phyloP scores from a whole-genome alignment of 306 rosid genomes.

The Hippophae tibetana region DNA sequence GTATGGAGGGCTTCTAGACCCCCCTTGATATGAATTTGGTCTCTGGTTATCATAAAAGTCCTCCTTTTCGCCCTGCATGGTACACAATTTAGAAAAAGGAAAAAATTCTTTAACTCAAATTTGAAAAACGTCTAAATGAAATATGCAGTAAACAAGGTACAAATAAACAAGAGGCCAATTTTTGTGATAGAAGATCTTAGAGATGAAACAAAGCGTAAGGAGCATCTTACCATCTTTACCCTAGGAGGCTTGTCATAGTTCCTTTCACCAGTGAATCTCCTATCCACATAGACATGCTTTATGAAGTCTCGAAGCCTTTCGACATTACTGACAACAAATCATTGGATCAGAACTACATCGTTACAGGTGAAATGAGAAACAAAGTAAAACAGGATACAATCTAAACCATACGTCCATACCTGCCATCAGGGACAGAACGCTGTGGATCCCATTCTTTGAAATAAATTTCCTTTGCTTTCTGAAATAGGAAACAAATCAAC shows the following conservation, averaged over 20 bases:
- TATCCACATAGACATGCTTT: slow-evolving; percentile 86
- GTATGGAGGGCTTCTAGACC: slow-evolving; percentile 74
- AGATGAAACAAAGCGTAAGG: slow-evolving; percentile 10
- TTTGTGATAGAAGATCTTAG: neutral
- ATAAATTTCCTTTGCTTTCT: slow-evolving; percentile 79
- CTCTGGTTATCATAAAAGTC: slow-evolving; percentile 50
- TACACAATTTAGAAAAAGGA: slow-evolving; percentile 5
- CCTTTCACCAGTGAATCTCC: slow-evolving; percentile 69
- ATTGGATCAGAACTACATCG: no score
- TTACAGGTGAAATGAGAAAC: neutral
- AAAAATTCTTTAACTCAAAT: slow-evolving; percentile 6
- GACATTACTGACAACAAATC: slow-evolving; percentile 60
- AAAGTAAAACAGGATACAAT: slow-evolving; percentile 8
- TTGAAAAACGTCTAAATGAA: neutral
- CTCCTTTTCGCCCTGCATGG: slow-evolving; percentile 76
- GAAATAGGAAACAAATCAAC: slow-evolving; percentile 20
- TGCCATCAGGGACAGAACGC: slow-evolving; percentile 76
- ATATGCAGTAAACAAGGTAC: neutral
- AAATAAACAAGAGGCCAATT: neutral
- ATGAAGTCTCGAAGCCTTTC: slow-evolving; percentile 85
- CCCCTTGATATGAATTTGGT: slow-evolving; percentile 59
- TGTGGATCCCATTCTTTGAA: slow-evolving; percentile 90
- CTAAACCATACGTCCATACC: slow-evolving; percentile 26
- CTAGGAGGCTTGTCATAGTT: slow-evolving; percentile 61
- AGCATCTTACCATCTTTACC: slow-evolving; percentile 40